Evolutionary conservation across 176 grass and related monocot species (phyloP).

Genomic region (Avena insularis): DNA sequence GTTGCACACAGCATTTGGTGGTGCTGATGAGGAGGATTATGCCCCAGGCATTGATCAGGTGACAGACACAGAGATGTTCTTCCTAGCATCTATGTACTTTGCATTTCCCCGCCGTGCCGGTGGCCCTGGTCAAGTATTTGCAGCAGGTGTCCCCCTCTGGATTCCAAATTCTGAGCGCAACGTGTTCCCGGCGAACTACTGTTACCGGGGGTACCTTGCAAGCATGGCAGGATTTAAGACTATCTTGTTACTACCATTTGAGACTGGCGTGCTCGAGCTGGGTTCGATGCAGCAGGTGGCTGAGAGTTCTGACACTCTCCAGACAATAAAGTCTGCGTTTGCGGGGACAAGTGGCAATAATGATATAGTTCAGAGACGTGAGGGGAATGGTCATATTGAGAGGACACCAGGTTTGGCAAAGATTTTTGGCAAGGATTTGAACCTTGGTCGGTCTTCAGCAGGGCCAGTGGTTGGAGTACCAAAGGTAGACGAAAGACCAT

Average conservation of each 20-base stretch:
- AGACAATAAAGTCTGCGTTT: slow-evolving; percentile 79
- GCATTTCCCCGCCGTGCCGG: slow-evolving; percentile 71
- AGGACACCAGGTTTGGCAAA: slow-evolving; percentile 60
- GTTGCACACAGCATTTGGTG: slow-evolving; percentile 70
- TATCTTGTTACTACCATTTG: slow-evolving; percentile 82
- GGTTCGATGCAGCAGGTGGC: slow-evolving; percentile 74
- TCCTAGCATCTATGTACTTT: slow-evolving; percentile 96
- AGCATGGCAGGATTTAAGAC: slow-evolving; percentile 75
- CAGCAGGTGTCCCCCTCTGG: slow-evolving; percentile 76
- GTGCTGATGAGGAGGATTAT: slow-evolving; percentile 82
- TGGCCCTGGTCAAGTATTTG: slow-evolving; percentile 80
- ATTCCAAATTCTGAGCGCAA: slow-evolving; percentile 57
- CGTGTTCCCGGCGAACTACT: slow-evolving; percentile 72
- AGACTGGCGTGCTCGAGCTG: slow-evolving; percentile 89
- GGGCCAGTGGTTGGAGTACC: slow-evolving; percentile 40
- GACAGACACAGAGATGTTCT: slow-evolving; percentile 95
- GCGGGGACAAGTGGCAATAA: slow-evolving; percentile 43
- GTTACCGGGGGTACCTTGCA: slow-evolving; percentile 84
- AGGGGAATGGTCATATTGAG: slow-evolving; percentile 59
- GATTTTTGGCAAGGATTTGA: slow-evolving; percentile 97
- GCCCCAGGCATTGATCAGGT: slow-evolving; percentile 86
- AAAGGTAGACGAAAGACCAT: slow-evolving; percentile 66
- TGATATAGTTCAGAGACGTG: slow-evolving; percentile 48
- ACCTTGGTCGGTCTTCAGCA: slow-evolving; percentile 59
- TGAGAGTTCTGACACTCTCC: slow-evolving; percentile 66